Conservation (phyloP, 257 asterid genomes). For the Solanum phureja region DNA sequence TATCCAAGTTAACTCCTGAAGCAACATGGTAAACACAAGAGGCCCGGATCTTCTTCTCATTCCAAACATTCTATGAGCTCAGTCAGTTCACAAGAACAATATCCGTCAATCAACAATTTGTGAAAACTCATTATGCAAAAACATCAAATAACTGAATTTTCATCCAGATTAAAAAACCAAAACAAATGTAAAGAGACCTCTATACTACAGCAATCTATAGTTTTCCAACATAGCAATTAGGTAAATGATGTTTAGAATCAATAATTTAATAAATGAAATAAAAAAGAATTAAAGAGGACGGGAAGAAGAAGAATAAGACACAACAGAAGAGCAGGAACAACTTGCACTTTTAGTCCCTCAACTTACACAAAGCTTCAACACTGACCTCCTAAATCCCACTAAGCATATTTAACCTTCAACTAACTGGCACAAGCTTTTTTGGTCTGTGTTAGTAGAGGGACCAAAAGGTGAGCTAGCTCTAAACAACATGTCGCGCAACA, state of each 20-base stretch:
- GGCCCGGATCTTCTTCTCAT: not conserved
- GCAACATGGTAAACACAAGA: not conserved
- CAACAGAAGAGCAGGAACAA: not conserved
- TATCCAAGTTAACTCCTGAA: not conserved
- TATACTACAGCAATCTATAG: not conserved
- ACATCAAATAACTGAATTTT: not conserved
- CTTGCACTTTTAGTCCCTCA: not conserved
- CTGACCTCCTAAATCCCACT: not conserved
- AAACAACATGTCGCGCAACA: not conserved
- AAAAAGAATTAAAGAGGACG: not conserved
- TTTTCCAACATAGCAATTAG: not conserved
- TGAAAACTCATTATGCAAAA: not conserved
- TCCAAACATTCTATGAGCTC: not conserved
- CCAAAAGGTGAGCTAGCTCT: not conserved
- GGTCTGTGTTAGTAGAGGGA: not conserved
- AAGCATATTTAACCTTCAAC: not conserved
- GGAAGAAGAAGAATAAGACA: not conserved
- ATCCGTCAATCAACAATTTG: not conserved
- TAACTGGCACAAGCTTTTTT: not conserved
- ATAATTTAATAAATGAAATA: not conserved
- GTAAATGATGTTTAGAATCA: not conserved
- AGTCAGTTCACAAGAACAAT: not conserved
- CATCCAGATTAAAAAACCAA: not conserved
- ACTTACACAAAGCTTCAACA: not conserved
- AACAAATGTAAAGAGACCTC: not conserved